phyloP scores from a whole-genome alignment of 768 basidiomycete species.

The Crepidotus variabilis region DNA sequence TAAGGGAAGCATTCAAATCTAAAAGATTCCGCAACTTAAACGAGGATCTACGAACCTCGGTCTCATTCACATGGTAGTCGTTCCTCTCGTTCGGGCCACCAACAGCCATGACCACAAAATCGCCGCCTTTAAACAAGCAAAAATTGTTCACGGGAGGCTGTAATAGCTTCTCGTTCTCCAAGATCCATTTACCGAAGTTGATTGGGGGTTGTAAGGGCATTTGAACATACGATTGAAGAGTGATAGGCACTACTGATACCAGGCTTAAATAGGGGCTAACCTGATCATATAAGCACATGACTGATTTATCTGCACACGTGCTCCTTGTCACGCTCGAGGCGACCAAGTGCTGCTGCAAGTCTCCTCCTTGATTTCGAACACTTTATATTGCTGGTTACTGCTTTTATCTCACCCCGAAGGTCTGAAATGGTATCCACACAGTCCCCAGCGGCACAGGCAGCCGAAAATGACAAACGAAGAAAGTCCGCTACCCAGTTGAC shows the following conservation, averaged over 20 bases:
- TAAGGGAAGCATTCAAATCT: constrained; percentile 21
- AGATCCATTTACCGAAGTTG: constrained; percentile 88
- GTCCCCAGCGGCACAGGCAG: constrained; percentile 24
- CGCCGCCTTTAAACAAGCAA: constrained; percentile 75
- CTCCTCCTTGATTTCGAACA: neutral
- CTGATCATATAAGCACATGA: neutral
- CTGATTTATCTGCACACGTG: constrained; percentile 3
- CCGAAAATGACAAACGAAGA: constrained; percentile 21
- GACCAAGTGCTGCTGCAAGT: neutral
- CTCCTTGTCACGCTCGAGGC: constrained; percentile 6
- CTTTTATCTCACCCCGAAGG: neutral
- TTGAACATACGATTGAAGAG: neutral
- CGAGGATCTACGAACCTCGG: constrained; percentile 53
- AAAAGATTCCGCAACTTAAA: neutral
- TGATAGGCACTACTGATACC: too few relatives aligned
- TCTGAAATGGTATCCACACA: constrained; percentile 30
- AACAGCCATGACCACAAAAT: constrained; percentile 94
- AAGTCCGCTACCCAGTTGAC: neutral
- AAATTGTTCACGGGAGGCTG: constrained; percentile 94
- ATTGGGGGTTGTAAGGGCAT: constrained; percentile 82
- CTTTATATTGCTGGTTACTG: neutral
- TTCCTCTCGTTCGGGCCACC: constrained; percentile 94
- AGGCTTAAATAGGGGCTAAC: neutral
- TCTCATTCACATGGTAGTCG: constrained; percentile 95
- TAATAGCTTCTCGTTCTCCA: constrained; percentile 73